Evolutionary conservation across 1,139 yeast genomes (phyloP), one percentile per base, ranked within the genome.

Genomic region (Kodamaea ohmeri): DNA sequence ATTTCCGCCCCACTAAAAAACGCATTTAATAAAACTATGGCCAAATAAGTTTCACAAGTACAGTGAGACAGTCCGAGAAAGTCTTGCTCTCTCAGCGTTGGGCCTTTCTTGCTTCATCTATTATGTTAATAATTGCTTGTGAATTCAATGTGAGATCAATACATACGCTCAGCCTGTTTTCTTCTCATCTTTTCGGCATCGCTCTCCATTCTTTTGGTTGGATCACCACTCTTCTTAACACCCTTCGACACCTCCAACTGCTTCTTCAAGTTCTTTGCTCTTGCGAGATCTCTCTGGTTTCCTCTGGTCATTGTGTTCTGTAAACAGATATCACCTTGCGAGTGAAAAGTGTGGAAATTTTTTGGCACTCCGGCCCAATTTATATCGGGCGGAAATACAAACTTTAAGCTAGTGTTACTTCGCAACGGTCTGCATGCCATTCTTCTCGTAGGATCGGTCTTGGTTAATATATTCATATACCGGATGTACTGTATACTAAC

Each of bases 241-340:
- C 66, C 71, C 59, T 83, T 81, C 19, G 67, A 64, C 4, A 71
- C 71, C 30, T 78, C 84, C 50, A 76, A 77, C 55, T 76, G 83
- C 64, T 90, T 90, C 70, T 90, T 92, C 58, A 67, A 61, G 64
- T 87, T 88, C 67, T 87, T 90, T 44, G 83, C 89, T 58, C 98
- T 77, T 20, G 97, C 97, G 53, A 86, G 76, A 36, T 92, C 98
- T 61, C 98, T 78, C 65, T 92, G 97, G 63, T 92, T 92, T 22
- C 98, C 98, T 71, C 98, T 78, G 37, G 96, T 83, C 97, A 90
- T 90, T 38, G 37, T 58, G 35, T n/a, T n/a, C n/a, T n/a, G n/a
- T n/a, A 4, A 11, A 19, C 20, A 29, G 25, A 19, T 19, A 15
- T 13, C 30, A 13, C 8, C 17, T 20, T 13, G 4, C 14, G 17